Evolutionary conservation across 164 flowering plant genomes (phyloP), one percentile per base, ranked within the genome.

Genomic region (Nelumbo lutea): DNA sequence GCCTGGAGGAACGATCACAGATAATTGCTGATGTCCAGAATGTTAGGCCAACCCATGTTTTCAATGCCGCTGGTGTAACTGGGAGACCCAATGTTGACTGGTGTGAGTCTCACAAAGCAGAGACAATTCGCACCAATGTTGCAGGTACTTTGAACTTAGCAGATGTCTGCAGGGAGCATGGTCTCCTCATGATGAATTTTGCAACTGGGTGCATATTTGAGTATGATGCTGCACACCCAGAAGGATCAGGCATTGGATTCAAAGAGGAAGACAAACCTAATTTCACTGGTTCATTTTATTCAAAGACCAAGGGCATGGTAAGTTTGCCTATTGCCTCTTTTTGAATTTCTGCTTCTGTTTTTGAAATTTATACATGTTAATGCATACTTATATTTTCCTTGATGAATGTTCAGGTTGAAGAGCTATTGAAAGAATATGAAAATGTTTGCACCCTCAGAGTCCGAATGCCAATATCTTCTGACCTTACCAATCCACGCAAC

Each of bases 1-100:
- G 91, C 4, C 67, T 86, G 47, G 83, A 87, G 79, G 81, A 87
- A 59, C 78, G 89, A 2, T 64, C 86, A 44, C 79, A 72, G 50
- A 79, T 87, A 42, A 0, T 80, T 61, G 77, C 81, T 39, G 91
- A 87, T 64, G 74, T 87, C 46, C 84, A 70, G 65, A 82, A 63
- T 75, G 69, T 83, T 15, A 87, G 78, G 59, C 91, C 91, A 14
- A 86, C 87, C 39, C 91, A 87, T 79, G 88, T 87, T 52, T 79
- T 87, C 59, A 87, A 86, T 74, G 87, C 91, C 69, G 89, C 89
- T 15, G 89, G 91, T 13, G 88, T 87, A 50, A 87, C 91, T 66
- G 91, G 91, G 13, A 83, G 88, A 65, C 91, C 90, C 15, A 87
- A 87, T 76, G 91, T 87, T 43, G 90, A 87, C 62, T 87, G 91